A percentile compares a stretch with the other conserved stretches of the same genome.
Evolutionary conservation across 768 basidiomycete species (phyloP).

Genomic region (Boletus rubroflammeus): DNA sequence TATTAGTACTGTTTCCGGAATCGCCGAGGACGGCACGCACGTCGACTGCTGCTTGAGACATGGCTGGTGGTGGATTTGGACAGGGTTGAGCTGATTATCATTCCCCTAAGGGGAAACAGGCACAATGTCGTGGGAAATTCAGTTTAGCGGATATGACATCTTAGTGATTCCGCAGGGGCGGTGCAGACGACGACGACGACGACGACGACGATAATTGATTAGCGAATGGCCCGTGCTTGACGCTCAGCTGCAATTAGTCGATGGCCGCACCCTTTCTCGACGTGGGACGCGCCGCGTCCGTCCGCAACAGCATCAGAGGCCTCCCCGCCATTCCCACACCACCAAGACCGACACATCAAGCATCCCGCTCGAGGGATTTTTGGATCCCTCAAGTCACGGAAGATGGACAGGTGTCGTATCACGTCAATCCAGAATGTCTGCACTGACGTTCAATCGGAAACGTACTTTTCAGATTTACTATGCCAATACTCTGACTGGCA

Average conservation of each 20-base stretch:
- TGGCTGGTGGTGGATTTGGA: conserved; percentile 1
- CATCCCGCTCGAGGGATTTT: conserved; percentile 55
- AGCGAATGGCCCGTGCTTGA: conserved; percentile 3
- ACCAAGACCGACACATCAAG: neutral
- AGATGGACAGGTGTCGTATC: conserved; percentile 67
- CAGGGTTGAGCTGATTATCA: neutral
- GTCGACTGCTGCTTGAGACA: conserved; percentile 29
- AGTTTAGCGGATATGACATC: conserved; percentile 9
- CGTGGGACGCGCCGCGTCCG: neutral
- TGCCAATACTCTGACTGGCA: conserved; percentile 81
- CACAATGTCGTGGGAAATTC: conserved; percentile 8
- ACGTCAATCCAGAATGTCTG: neutral
- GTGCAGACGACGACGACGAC: conserved; percentile 18
- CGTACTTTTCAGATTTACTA: conserved; percentile 72
- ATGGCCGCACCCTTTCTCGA: conserved; percentile 19
- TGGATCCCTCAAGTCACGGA: conserved; percentile 87
- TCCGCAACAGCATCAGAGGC: conserved; percentile 26
- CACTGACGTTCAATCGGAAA: neutral
- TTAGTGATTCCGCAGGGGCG: neutral
- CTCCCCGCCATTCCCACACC: conserved; percentile 27
- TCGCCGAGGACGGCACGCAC: conserved; percentile 29
- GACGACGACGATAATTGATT: neutral
- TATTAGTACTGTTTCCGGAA: neutral
- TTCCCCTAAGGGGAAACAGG: neutral
- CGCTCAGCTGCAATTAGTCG: neutral